These are phyloP conservation scores for Cyclotella baltica DNA, from an alignment of 108 stramenopile genomes.

Conservation along the genomic window DNA sequence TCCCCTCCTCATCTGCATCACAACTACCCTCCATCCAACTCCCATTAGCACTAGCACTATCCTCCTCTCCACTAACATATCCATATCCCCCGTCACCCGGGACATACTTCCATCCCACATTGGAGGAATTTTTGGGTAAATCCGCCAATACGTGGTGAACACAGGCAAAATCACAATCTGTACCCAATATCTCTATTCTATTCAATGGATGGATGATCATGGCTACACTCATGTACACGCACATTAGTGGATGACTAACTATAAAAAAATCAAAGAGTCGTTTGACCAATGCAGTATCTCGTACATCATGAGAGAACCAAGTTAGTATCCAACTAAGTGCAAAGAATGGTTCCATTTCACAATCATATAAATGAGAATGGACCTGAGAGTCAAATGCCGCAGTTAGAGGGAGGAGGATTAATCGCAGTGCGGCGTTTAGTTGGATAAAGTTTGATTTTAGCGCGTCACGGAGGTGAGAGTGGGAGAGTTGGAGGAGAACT, in stretches of 20 bases:
- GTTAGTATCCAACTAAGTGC: constrained; percentile 89
- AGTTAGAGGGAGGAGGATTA: constrained; percentile 75
- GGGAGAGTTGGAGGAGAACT: constrained; percentile 70
- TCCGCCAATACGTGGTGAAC: constrained; percentile 80
- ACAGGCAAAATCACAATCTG: constrained; percentile 90
- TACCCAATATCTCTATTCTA: constrained; percentile 75
- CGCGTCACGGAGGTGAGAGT: constrained; percentile 74
- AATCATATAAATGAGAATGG: constrained; percentile 77
- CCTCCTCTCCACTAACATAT: constrained; percentile 68
- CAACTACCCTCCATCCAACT: constrained; percentile 36
- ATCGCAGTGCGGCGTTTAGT: constrained; percentile 68
- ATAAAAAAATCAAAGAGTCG: constrained; percentile 92
- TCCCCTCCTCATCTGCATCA: constrained; percentile 38
- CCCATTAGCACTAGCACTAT: constrained; percentile 35
- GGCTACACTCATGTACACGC: constrained; percentile 81
- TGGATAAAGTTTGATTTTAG: constrained; percentile 61
- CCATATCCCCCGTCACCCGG: constrained; percentile 42
- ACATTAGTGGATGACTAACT: constrained; percentile 79
- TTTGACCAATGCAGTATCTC: constrained; percentile 84
- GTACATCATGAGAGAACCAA: constrained; percentile 93
- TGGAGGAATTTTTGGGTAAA: constrained; percentile 81
- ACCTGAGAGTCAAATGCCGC: constrained; percentile 66
- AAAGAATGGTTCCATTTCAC: constrained; percentile 93
- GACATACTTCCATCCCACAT: constrained; percentile 75
- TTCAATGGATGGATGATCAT: constrained; percentile 86